Evolutionary conservation across 2,329 filamentous ascomycete genomes (phyloP), one percentile per base, ranked within the genome.

Genomic region (Albophoma yamanashiensis): DNA sequence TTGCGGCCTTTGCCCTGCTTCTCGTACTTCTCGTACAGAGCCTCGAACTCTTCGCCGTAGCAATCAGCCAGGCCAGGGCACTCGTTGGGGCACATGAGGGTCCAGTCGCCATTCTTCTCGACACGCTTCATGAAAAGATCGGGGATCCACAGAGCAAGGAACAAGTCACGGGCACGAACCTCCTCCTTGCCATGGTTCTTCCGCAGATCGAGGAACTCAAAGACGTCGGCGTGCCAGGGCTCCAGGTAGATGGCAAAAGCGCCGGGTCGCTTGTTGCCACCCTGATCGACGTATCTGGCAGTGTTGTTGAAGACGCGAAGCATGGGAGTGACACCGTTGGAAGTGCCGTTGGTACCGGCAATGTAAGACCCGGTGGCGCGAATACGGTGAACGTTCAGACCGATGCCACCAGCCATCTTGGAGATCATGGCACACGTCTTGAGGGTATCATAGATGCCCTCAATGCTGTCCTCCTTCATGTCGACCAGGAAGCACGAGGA

Each of bases 171-270:
- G 65, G 94, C 94, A 70, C 94, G 92, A 66, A 96, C 85, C 79
- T 99, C 94, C 74, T 99, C 94, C 79, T 99, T 99, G 68, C 94
- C 94, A 76, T 99, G 94, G 78, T 99, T 99, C 88, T 99, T 99
- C 71, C 94, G 89, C 59, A 99, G 85, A 71, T 99, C 95, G 66
- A 99, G 86, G 80, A 96, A 99, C 76, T 96, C 89, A 66, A 97
- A 97, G 63, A 99, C 89, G 75, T 99, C 94, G 2, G 92, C 89
- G 78, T 99, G 94, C 94, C 94, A 99, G 58, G 94, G 94, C 84
- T 99, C 94, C 20, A 99, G 85, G 78, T 99, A 99, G 76, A 99
- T 96, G 71, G 94, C 94, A 71, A 99, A 99, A 59, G 94, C 94
- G 78, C 94, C 94, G 38, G 94, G 94, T 60, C 94, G 91, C 86